Base-by-base conservation (phyloP, 495 filamentous ascomycete genomes). In the Aspergillus sclerotioniger region DNA sequence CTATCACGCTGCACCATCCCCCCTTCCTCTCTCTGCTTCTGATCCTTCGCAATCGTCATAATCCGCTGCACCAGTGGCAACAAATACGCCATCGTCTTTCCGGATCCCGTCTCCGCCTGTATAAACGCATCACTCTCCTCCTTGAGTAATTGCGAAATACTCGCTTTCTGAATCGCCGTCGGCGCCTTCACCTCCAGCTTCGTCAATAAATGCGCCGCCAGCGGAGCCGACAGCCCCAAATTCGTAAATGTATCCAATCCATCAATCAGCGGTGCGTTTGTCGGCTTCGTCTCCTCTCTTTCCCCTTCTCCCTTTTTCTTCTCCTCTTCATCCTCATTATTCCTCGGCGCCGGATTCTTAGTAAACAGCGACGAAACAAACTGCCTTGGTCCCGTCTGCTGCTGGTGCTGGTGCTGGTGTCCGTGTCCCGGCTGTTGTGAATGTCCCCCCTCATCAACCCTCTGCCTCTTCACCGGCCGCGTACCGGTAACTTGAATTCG, bases 71-170 rank as follows among this genome's bases (percentile, higher is more conserved):
- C 86, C 37, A 98, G 89, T 1, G 94, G 94, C 6, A 98, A 70
- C 9, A 97, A 79, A 69, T 98, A 98, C 33, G 94, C 92, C 49
- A 98, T 72, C 5, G 94, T 98, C 73, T 98, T 98, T 67, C 94
- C 94, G 0, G 95, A 98, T 32, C 94, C 94, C 0, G 94, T 98
- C 72, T 98, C 89, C 13, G 95, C 95, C 70, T 97, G 94, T 25
- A 98, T 88, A 67, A 97, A 98, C 15, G 93, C 94, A 78, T 98
- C 94, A 39, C 80, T 84, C 63, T 96, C 88, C 44, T 89, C 88
- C 53, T 86, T 89, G 56, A 95, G 72, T 32, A 98, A 69, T 58
- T 89, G 82, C 15, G 87, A 80, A 45, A 98, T 87, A 0, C 91
- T 88, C 47, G 87, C 87, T 62, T 90, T 94, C 72, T 98, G 94